phyloP scores from a whole-genome alignment of 208 protist genomes.

The Endotrypanum monterogeii region DNA sequence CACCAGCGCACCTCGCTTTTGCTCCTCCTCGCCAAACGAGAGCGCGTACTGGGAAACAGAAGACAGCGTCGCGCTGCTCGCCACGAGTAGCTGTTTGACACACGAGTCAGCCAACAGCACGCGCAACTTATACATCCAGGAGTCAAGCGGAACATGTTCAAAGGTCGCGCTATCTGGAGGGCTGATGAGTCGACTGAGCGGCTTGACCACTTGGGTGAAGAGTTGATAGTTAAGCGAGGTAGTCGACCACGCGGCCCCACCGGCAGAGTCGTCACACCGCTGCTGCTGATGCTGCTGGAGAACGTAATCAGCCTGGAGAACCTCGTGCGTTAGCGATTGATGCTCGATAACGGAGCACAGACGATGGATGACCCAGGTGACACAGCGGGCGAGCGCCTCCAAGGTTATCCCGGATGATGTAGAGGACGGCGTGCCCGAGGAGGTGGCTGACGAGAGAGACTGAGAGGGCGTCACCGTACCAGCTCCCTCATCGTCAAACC shows the following conservation, averaged over 20 bases:
- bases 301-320: constrained; percentile 39
- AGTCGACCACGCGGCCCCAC: constrained; percentile 1
- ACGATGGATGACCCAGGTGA: constrained; percentile 54
- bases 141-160: constrained; percentile 36
- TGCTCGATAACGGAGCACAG: constrained; percentile 51
- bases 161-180: constrained; percentile 51
- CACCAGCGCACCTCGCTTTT: not conserved
- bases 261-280: not conserved
- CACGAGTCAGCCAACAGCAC: constrained; percentile 34
- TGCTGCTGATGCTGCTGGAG: constrained; percentile 23
- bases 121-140: constrained; percentile 44
- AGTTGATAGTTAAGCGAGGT: constrained; percentile 52
- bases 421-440: not conserved
- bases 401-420: constrained; percentile 41
- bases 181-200: constrained; percentile 78
- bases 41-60: not conserved
- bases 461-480: not conserved
- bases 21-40: not conserved
- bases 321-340: constrained; percentile 40
- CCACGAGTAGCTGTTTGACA: constrained; percentile 24
- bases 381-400: constrained; percentile 70
- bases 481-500: not conserved
- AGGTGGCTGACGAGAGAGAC: not conserved
- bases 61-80: constrained; percentile 9
- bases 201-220: constrained; percentile 53